Conservation (phyloP, 495 filamentous ascomycete genomes). For the Sporormia fimetaria region DNA sequence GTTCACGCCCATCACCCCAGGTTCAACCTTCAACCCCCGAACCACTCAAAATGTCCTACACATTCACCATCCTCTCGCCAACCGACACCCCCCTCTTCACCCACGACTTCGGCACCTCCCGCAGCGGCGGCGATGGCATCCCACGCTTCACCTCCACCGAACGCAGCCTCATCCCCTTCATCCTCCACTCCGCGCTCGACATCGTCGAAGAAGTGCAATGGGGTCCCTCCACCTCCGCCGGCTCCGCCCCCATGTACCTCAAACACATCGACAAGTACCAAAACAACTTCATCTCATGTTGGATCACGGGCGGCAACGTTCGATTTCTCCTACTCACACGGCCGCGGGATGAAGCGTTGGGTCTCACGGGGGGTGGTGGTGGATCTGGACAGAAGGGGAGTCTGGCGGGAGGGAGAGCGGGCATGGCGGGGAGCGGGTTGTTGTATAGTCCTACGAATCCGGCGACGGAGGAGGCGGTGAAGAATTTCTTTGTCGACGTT, state of each 20-base stretch:
- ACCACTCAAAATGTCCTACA: conserved; percentile 66
- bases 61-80: conserved; percentile 89
- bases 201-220: conserved; percentile 94
- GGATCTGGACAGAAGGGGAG: conserved; percentile 20
- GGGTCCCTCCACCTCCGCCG: conserved; percentile 35
- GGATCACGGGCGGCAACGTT: conserved; percentile 70
- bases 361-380: conserved; percentile 23
- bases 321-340: conserved; percentile 84
- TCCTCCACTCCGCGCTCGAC: conserved; percentile 83
- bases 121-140: conserved; percentile 84
- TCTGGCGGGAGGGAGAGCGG: conserved; percentile 14
- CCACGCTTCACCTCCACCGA: conserved; percentile 76
- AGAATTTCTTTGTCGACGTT: conserved; percentile 85
- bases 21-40: not conserved
- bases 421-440: conserved; percentile 15
- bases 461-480: conserved; percentile 86
- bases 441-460: conserved; percentile 71
- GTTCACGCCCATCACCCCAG: not conserved
- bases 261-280: conserved; percentile 92
- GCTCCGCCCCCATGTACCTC: conserved; percentile 56
- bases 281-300: conserved; percentile 79
- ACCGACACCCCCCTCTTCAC: conserved; percentile 92
- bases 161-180: conserved; percentile 91
- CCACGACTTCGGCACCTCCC: conserved; percentile 89
- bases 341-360: conserved; percentile 42